Conservation (phyloP, 108 stramenopile genomes). For the Fistulifera solaris region DNA sequence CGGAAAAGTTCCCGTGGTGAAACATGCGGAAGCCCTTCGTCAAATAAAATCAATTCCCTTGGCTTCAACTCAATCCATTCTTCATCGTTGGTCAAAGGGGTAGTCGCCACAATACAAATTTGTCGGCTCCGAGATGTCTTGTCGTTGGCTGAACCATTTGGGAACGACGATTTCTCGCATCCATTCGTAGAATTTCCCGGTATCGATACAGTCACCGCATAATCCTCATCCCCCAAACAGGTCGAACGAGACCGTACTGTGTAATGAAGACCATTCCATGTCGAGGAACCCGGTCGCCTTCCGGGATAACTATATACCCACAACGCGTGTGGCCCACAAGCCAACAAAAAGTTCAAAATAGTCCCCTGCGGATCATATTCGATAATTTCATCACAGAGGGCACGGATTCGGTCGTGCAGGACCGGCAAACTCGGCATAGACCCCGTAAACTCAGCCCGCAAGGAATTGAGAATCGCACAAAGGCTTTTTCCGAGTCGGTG, state of each 20-base stretch:
- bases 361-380: conserved; percentile 35
- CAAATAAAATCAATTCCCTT: conserved; percentile 59
- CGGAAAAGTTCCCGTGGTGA: conserved; percentile 32
- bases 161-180: too few species aligned
- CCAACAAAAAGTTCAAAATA: conserved; percentile 74
- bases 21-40: conserved; percentile 47
- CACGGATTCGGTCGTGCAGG: conserved; percentile 43
- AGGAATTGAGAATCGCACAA: conserved; percentile 68
- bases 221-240: conserved; percentile 42
- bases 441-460: conserved; percentile 45
- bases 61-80: conserved; percentile 59
- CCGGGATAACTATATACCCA: conserved; percentile 78
- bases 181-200: not conserved
- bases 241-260: conserved; percentile 54
- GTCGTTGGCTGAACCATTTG: too few species aligned
- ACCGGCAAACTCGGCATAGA: conserved; percentile 58
- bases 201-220: conserved; percentile 17
- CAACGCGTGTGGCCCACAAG: conserved; percentile 50
- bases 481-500: conserved; percentile 78
- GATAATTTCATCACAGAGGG: conserved; percentile 52
- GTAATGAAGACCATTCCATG: conserved; percentile 84
- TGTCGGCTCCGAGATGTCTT: conserved; percentile 36
- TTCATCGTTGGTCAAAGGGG: conserved; percentile 69
- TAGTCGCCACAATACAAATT: conserved; percentile 72
- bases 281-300: conserved; percentile 46